Base-by-base conservation (phyloP, 768 basidiomycete species). In the Cyathus striatus region DNA sequence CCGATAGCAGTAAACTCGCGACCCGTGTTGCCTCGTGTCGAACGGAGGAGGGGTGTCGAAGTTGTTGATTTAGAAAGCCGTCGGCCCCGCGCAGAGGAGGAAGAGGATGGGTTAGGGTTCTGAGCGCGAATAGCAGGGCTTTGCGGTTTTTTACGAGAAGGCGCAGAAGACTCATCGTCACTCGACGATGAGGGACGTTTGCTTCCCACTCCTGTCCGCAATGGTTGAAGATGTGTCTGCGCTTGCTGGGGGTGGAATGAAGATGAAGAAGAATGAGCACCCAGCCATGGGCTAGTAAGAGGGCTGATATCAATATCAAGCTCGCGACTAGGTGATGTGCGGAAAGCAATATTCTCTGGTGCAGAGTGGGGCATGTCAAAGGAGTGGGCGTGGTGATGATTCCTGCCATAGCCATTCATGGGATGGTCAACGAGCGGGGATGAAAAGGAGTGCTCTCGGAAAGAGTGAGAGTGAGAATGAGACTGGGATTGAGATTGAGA, bases 221-320 rank as follows among this genome's bases (percentile, higher is more conserved):
- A n/a, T n/a, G n/a, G n/a, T n/a, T n/a, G n/a, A n/a, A n/a, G n/a
- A n/a, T n/a, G n/a, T n/a, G n/a, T n/a, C n/a, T n/a, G n/a, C n/a
- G n/a, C n/a, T n/a, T n/a, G n/a, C n/a, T n/a, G n/a, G n/a, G n/a
- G n/a, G n/a, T n/a, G n/a, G n/a, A n/a, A n/a, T n/a, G n/a, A n/a
- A n/a, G n/a, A n/a, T n/a, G n/a, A n/a, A n/a, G n/a, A n/a, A n/a
- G n/a, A n/a, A 40, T 76, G 70, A 4, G 86, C 75, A 3, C 79
- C 83, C 0, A 90, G 70, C 85, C 87, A 89, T 1, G 87, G 87
- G 49, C 86, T 89, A 0, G 86, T 86, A 17, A 90, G 65, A 0
- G 88, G 87, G 1, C 86, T 87, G 38, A 90, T 78, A 47, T 90
- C 83, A 45, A 82, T 72, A 45, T 83, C 86, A 21, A 85, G 60